These are phyloP conservation scores for Alternaria gaisen DNA, from an alignment of 2,329 filamentous ascomycete genomes.

Conservation along the genomic window DNA sequence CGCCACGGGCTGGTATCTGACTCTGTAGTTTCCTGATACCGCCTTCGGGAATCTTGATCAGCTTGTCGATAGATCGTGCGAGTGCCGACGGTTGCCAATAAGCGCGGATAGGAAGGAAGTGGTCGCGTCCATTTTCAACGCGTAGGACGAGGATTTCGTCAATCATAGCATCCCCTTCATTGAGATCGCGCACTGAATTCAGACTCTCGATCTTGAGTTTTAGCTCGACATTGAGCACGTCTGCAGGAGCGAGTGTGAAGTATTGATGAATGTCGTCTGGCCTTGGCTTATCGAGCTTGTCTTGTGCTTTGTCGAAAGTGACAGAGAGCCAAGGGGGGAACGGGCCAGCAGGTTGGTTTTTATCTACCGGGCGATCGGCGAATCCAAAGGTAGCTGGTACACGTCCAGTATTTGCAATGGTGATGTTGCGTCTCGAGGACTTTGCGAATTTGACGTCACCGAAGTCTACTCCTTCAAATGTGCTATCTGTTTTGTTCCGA, in stretches of 20 bases:
- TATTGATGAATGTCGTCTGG: conserved; percentile 51
- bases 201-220: conserved; percentile 72
- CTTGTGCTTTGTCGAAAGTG: conserved; percentile 66
- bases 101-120: conserved; percentile 85
- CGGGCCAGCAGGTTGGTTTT: conserved; percentile 52
- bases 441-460: conserved; percentile 76
- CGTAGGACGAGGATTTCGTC: conserved; percentile 91
- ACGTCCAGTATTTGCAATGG: conserved; percentile 90
- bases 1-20: conserved; percentile 55
- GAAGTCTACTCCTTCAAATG: conserved; percentile 74
- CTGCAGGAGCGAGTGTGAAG: conserved; percentile 82
- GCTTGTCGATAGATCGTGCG: conserved; percentile 84
- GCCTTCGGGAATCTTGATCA: conserved; percentile 82
- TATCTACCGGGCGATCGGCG: conserved; percentile 71
- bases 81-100: conserved; percentile 84
- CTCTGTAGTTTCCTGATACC: conserved; percentile 76
- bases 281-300: conserved; percentile 41
- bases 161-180: conserved; percentile 70
- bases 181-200: conserved; percentile 72
- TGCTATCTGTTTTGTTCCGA: conserved; percentile 47
- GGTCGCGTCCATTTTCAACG: conserved; percentile 83
- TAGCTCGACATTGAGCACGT: conserved; percentile 76
- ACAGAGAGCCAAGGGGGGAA: conserved; percentile 75
- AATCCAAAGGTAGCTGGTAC: conserved; percentile 83
- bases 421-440: conserved; percentile 72